Evolutionary conservation across 495 filamentous ascomycete genomes (phyloP).

Genomic region (Amorphotheca resinae): DNA sequence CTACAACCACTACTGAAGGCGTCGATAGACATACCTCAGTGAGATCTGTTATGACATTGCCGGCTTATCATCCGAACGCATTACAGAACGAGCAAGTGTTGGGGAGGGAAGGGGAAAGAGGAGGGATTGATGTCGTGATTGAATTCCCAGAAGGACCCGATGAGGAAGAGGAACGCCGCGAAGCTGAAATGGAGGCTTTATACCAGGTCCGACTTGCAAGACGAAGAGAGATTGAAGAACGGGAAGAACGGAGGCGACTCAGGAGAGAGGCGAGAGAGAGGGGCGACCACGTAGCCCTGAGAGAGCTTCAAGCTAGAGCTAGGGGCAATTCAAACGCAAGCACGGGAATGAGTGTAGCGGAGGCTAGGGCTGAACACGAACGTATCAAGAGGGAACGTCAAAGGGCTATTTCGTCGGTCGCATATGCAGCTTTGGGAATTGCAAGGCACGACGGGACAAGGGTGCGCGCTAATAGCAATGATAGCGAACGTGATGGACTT

Average conservation of each 20-base stretch:
- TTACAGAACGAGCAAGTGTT: slow-evolving; percentile 72
- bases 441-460: slow-evolving; percentile 82
- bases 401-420: slow-evolving; percentile 67
- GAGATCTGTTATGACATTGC: slow-evolving; percentile 84
- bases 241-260: slow-evolving; percentile 56
- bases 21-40: slow-evolving; percentile 78
- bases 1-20: slow-evolving; percentile 20
- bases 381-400: slow-evolving; percentile 50
- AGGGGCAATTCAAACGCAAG: slow-evolving; percentile 15
- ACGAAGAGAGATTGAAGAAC: slow-evolving; percentile 60
- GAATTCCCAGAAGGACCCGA: slow-evolving; percentile 53
- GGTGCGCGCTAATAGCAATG: slow-evolving; percentile 65
- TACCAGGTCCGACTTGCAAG: slow-evolving; percentile 81
- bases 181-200: slow-evolving; percentile 83
- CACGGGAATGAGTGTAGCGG: slow-evolving; percentile 27
- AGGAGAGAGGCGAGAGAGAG: slow-evolving; percentile 55
- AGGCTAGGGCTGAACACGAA: slow-evolving; percentile 54
- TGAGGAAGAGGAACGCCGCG: slow-evolving; percentile 60
- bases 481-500: slow-evolving; percentile 64
- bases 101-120: slow-evolving; percentile 82
- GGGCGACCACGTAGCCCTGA: slow-evolving; percentile 51
- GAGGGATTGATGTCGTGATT: slow-evolving; percentile 81
- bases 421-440: slow-evolving; percentile 75
- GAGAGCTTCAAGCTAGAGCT: slow-evolving; percentile 38
- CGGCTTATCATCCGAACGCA: slow-evolving; percentile 57